These are phyloP conservation scores for Botrytis deweyae DNA, from an alignment of 2,329 filamentous ascomycete species.

Conservation along the genomic window DNA sequence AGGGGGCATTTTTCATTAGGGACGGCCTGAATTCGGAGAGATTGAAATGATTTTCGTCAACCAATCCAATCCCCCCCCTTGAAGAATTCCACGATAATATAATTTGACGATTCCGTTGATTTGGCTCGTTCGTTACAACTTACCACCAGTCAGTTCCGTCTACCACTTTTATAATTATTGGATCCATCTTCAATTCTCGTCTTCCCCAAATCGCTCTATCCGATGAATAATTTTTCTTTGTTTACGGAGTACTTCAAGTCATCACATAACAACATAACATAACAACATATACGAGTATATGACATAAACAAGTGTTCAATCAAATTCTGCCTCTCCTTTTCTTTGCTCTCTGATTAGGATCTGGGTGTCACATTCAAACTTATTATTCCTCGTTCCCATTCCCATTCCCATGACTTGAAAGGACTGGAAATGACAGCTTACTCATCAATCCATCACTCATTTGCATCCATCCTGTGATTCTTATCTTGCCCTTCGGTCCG, in stretches of 20 bases:
- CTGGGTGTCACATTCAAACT: background rate
- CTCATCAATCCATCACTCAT: background rate
- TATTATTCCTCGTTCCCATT: background rate
- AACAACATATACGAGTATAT: background rate
- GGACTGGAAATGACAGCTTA: background rate
- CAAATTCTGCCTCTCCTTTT: background rate
- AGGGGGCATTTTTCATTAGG: background rate
- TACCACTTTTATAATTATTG: too few relatives aligned
- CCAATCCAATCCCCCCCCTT: too few relatives aligned
- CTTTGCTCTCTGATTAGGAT: background rate
- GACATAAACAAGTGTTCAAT: background rate
- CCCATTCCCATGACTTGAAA: background rate
- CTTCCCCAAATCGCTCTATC: too few relatives aligned
- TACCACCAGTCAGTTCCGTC: background rate
- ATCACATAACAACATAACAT: background rate
- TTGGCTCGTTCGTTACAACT: background rate
- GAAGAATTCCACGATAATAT: background rate
- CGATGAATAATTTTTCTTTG: too few relatives aligned
- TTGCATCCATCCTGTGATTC: background rate
- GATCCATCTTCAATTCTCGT: background rate
- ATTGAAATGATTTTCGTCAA: background rate
- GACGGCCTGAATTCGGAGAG: constrained; percentile 12
- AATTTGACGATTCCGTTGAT: background rate
- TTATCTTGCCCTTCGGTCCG: background rate
- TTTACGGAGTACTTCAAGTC: background rate